Percentiles rank a stretch among this genome's conserved stretches.
phyloP scores from a whole-genome alignment of 2,329 filamentous ascomycete species.

The Decorospora gaudefroyi region DNA sequence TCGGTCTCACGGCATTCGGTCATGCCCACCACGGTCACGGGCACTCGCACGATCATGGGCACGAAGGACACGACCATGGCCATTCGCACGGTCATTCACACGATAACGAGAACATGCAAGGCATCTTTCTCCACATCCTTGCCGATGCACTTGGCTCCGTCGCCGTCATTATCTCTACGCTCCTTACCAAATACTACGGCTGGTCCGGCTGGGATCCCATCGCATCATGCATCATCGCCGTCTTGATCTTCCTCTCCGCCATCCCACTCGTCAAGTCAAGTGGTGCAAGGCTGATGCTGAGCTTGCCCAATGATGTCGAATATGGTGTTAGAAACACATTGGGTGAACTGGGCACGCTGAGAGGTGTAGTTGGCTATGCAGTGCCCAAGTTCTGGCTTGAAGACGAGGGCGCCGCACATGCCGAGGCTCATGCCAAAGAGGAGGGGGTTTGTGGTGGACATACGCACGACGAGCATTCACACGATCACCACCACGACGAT shows the following conservation, averaged over 20 bases:
- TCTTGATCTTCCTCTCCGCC: conserved; percentile 90
- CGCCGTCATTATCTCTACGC: conserved; percentile 89
- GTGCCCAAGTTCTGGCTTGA: conserved; percentile 93
- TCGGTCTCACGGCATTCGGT: conserved; percentile 85
- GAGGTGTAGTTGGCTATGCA: conserved; percentile 83
- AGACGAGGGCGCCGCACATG: conserved; percentile 58
- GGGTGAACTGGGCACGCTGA: conserved; percentile 77
- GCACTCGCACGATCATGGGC: conserved; percentile 55
- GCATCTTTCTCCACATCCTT: conserved; percentile 93
- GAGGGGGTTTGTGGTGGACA: conserved; percentile 38
- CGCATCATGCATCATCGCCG: conserved; percentile 89
- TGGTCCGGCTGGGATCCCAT: conserved; percentile 96
- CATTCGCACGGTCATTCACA: conserved; percentile 58
- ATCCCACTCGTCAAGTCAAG: conserved; percentile 85
- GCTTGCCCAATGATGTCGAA: conserved; percentile 81
- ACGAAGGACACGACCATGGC: conserved; percentile 37
- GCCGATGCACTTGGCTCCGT: conserved; percentile 94
- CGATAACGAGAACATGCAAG: conserved; percentile 97
- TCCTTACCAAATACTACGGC: conserved; percentile 81
- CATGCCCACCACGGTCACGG: conserved; percentile 63
- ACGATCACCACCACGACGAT: conserved; percentile 26
- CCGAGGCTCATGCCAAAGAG: conserved; percentile 50
- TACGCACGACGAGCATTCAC: conserved; percentile 30
- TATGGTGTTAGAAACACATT: conserved; percentile 86
- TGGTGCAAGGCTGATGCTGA: conserved; percentile 79